Evolutionary conservation across 306 rosid genomes (phyloP).

Genomic region (Medicago arabica): DNA sequence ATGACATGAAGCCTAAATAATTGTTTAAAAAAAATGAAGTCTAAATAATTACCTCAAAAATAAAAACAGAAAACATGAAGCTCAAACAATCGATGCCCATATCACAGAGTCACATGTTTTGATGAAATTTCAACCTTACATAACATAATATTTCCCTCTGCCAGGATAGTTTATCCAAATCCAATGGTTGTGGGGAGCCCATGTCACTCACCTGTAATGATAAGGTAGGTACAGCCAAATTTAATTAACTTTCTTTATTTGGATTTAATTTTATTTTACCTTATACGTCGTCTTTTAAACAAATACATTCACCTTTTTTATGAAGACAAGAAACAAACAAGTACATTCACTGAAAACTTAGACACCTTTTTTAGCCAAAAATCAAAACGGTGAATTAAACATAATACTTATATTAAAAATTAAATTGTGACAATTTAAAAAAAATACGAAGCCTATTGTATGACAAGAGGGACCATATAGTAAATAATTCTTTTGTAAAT

Average conservation of each 20-base stretch:
- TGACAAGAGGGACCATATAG: neutral
- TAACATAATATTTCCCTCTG: neutral
- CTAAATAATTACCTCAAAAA: neutral
- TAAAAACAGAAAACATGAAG: neutral
- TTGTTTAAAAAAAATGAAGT: too few species aligned
- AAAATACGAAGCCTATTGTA: neutral
- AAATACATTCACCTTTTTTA: neutral
- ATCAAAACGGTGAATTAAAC: too few species aligned
- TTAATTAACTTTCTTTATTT: slow-evolving; percentile 28
- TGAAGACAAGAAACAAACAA: too few species aligned
- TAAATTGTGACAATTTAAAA: neutral
- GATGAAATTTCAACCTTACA: slow-evolving; percentile 40
- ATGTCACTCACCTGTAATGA: slow-evolving; percentile 35
- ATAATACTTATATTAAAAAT: neutral
- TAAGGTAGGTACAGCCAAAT: slow-evolving; percentile 40
- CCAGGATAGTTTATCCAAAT: slow-evolving; percentile 44
- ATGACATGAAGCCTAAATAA: slow-evolving; percentile 31
- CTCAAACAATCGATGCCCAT: slow-evolving; percentile 3
- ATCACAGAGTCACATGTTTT: slow-evolving; percentile 41
- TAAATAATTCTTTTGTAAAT: neutral
- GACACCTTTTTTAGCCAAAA: too few species aligned
- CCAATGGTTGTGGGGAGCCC: slow-evolving; percentile 45
- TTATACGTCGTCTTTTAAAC: neutral
- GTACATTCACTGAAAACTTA: neutral
- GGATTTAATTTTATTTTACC: neutral